phyloP scores from a whole-genome alignment of 805 yeast genomes.

The Wickerhamiella alocasiicola region DNA sequence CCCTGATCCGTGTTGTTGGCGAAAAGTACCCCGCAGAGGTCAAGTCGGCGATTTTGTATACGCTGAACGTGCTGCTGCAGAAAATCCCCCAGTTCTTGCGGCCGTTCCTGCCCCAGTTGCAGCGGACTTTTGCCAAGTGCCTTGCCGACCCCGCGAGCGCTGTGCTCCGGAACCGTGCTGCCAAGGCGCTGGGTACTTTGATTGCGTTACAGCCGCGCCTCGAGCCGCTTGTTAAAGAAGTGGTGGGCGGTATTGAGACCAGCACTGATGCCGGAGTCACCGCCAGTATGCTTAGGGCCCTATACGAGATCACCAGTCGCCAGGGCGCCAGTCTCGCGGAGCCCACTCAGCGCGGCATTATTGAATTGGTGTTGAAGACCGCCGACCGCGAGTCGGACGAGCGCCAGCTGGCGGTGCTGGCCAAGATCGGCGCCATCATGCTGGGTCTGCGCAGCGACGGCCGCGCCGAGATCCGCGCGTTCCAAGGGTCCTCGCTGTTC shows the following conservation, averaged over 20 bases:
- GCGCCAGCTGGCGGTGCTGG: conserved; percentile 17
- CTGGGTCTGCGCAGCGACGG: conserved; percentile 31
- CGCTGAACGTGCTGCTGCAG: conserved; percentile 62
- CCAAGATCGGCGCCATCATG: conserved; percentile 35
- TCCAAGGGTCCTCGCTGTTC: conserved; percentile 11
- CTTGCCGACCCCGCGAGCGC: conserved; percentile 68
- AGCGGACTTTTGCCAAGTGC: conserved; percentile 90
- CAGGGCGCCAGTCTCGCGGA: conserved; percentile 74
- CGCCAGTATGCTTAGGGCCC: conserved; percentile 65
- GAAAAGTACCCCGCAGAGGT: conserved; percentile 86
- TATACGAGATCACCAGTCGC: conserved; percentile 65
- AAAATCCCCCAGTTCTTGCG: conserved; percentile 84
- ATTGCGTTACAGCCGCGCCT: conserved; percentile 85
- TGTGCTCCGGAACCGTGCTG: conserved; percentile 68
- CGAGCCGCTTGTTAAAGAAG: conserved; percentile 80
- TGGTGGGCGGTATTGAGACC: conserved; percentile 52
- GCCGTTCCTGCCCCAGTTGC: conserved; percentile 95
- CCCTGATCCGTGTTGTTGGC: conserved; percentile 93
- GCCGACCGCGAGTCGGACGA: conserved; percentile 38
- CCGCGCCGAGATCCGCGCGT: background rate
- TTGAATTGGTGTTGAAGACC: conserved; percentile 64
- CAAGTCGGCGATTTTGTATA: conserved; percentile 83
- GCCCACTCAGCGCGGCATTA: conserved; percentile 51
- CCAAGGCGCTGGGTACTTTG: conserved; percentile 75
- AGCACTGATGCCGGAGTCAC: conserved; percentile 58